phyloP scores from a whole-genome alignment of 2,329 filamentous ascomycete genomes.

The Cytospora piceicola region DNA sequence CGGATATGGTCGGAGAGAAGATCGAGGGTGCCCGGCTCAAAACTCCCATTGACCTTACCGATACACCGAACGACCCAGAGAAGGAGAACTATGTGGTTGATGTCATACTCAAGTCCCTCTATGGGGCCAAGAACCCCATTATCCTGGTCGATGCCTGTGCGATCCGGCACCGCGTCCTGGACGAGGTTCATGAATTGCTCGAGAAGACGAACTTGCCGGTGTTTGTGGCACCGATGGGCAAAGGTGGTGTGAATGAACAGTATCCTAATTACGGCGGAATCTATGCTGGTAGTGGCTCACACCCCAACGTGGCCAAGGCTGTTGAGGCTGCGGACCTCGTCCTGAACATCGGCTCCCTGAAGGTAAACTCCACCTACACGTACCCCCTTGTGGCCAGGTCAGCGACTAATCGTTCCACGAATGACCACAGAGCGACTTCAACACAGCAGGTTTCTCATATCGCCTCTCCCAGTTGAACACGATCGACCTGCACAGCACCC shows the following conservation, averaged over 20 bases:
- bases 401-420: slow-evolving; percentile 6
- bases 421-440: slow-evolving; percentile 68
- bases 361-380: slow-evolving; percentile 37
- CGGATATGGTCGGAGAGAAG: slow-evolving; percentile 77
- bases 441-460: slow-evolving; percentile 82
- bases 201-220: slow-evolving; percentile 75
- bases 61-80: slow-evolving; percentile 67
- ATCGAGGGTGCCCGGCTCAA: slow-evolving; percentile 73
- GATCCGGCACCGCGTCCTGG: slow-evolving; percentile 72
- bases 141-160: slow-evolving; percentile 85
- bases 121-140: slow-evolving; percentile 73
- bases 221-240: slow-evolving; percentile 91
- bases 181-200: slow-evolving; percentile 74
- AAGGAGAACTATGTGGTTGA: slow-evolving; percentile 84
- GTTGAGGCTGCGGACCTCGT: slow-evolving; percentile 74
- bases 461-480: slow-evolving; percentile 75
- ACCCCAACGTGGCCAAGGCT: slow-evolving; percentile 63
- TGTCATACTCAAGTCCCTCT: slow-evolving; percentile 73
- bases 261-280: slow-evolving; percentile 80
- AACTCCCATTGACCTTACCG: slow-evolving; percentile 69
- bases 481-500: slow-evolving; percentile 79
- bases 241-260: slow-evolving; percentile 79
- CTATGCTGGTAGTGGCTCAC: slow-evolving; percentile 79
- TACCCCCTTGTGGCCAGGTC: neutral
- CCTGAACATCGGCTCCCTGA: slow-evolving; percentile 69